Percentiles rank a stretch among this genome's conserved stretches.
Evolutionary conservation across 2,329 filamentous ascomycete genomes (phyloP).

Genomic region (Rutstroemia sydowiana): DNA sequence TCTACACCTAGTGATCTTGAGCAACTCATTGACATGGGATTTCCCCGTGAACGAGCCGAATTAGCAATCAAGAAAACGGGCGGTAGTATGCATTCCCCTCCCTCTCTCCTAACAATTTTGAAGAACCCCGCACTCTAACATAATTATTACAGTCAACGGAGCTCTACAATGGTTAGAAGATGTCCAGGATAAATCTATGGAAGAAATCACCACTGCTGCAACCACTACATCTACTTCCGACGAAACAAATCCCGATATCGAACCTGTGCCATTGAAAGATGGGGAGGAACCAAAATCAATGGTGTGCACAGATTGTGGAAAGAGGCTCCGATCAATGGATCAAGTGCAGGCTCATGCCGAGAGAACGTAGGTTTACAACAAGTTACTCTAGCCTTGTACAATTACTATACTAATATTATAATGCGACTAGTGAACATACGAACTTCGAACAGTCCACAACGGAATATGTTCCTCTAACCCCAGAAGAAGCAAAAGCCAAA

Average conservation of each 20-base stretch:
- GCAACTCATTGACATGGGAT: constrained; percentile 63
- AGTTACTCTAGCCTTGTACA: neutral
- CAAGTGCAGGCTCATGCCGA: constrained; percentile 85
- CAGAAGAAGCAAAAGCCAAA: constrained; percentile 80
- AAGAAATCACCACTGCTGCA: constrained; percentile 59
- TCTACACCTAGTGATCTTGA: constrained; percentile 50
- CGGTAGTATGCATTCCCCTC: constrained; percentile 49
- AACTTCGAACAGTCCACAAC: constrained; percentile 93
- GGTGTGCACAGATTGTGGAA: constrained; percentile 90
- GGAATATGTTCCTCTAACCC: constrained; percentile 81
- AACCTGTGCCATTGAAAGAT: constrained; percentile 59
- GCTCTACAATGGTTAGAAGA: constrained; percentile 93
- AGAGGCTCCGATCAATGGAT: constrained; percentile 74
- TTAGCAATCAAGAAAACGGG: constrained; percentile 79
- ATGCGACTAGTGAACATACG: constrained; percentile 59
- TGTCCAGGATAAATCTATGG: constrained; percentile 79
- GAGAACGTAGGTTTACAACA: constrained; percentile 62
- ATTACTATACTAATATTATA: neutral
- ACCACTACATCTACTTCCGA: constrained; percentile 36
- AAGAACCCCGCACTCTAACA: constrained; percentile 11
- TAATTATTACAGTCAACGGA: constrained; percentile 56
- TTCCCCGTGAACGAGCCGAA: constrained; percentile 74
- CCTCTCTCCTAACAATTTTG: neutral
- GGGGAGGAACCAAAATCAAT: constrained; percentile 72
- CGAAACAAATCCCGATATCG: constrained; percentile 45